Conservation (phyloP, 2,329 filamentous ascomycete species). For the Aphanoascus verrucosus region DNA sequence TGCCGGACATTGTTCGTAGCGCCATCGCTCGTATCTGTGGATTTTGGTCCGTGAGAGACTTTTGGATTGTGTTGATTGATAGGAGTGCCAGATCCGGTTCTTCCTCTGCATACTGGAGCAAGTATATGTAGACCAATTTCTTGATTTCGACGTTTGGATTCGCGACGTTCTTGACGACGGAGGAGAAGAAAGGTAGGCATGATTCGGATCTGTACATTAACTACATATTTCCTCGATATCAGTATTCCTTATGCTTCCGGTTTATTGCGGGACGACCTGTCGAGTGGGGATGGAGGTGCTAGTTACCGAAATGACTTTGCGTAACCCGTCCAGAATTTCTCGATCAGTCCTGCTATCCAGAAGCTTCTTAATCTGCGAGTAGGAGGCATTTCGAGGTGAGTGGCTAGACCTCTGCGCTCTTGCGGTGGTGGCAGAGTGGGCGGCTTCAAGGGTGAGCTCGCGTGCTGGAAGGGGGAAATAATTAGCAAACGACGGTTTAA, state of each 20-base stretch:
- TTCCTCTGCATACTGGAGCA: slow-evolving; percentile 90
- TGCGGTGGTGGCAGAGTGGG: slow-evolving; percentile 64
- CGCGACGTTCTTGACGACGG: slow-evolving; percentile 94
- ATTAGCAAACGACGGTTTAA: not conserved
- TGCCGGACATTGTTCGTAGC: slow-evolving; percentile 91
- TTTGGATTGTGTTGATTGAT: slow-evolving; percentile 98
- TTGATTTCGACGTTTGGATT: slow-evolving; percentile 91
- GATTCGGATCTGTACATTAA: slow-evolving; percentile 92
- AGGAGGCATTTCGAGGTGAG: slow-evolving; percentile 56
- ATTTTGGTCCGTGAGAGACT: slow-evolving; percentile 85
- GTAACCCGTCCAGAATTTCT: slow-evolving; percentile 83
- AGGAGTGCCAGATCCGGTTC: slow-evolving; percentile 91
- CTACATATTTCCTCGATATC: slow-evolving; percentile 36
- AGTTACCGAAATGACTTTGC: slow-evolving; percentile 71
- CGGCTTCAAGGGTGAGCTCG: slow-evolving; percentile 94
- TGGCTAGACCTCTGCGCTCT: slow-evolving; percentile 44
- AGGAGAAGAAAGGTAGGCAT: slow-evolving; percentile 89
- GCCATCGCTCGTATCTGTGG: slow-evolving; percentile 85
- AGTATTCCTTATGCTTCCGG: not conserved
- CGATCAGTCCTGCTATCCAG: slow-evolving; percentile 88
- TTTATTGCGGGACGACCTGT: not conserved
- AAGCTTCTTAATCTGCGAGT: slow-evolving; percentile 84
- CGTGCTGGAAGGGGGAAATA: slow-evolving; percentile 53
- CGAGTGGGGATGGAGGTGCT: not conserved
- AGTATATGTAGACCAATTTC: slow-evolving; percentile 97